Percentiles rank a stretch among this genome's conserved stretches.
These are phyloP conservation scores for Kurtzmaniella cleridarum DNA, from an alignment of 805 yeast species.

Conservation along the genomic window DNA sequence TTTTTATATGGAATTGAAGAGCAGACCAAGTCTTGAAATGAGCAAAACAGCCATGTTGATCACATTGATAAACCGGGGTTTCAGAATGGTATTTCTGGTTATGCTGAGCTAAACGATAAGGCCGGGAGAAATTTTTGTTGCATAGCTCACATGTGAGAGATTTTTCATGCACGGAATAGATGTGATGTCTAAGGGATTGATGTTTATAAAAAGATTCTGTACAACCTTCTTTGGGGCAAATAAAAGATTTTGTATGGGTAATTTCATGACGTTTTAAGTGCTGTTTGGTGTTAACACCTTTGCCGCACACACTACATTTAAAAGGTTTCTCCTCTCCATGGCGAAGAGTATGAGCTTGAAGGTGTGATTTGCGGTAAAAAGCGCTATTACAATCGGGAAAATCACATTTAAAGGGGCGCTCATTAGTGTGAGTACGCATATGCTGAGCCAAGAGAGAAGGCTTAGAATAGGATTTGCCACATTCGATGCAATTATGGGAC, in stretches of 20 bases:
- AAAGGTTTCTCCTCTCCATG: slow-evolving; percentile 62
- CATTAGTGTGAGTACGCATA: slow-evolving; percentile 69
- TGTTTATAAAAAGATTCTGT: slow-evolving; percentile 64
- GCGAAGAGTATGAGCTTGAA: slow-evolving; percentile 66
- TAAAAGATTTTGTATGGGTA: slow-evolving; percentile 65
- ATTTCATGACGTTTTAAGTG: slow-evolving; percentile 79
- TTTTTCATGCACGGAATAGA: slow-evolving; percentile 53
- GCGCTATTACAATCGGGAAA: slow-evolving; percentile 52
- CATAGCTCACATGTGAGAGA: slow-evolving; percentile 59
- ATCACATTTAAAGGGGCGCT: slow-evolving; percentile 68
- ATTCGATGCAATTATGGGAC: slow-evolving; percentile 60
- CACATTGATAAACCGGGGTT: slow-evolving; percentile 52
- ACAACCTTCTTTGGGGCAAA: slow-evolving; percentile 61
- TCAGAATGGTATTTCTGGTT: slow-evolving; percentile 59
- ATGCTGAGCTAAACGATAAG: slow-evolving; percentile 63
- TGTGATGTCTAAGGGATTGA: slow-evolving; percentile 71
- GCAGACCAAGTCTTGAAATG: slow-evolving; percentile 70
- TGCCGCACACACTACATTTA: slow-evolving; percentile 68
- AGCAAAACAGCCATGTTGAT: slow-evolving; percentile 53
- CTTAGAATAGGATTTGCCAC: slow-evolving; percentile 71
- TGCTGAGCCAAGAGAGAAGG: slow-evolving; percentile 86
- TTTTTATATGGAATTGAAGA: slow-evolving; percentile 62
- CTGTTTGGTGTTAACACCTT: slow-evolving; percentile 76
- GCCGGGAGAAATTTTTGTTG: slow-evolving; percentile 57
- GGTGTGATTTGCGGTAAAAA: slow-evolving; percentile 74